Evolutionary conservation across 2,329 filamentous ascomycete genomes (phyloP), one percentile per base, ranked within the genome.

Genomic region (Sporothrix inflata): DNA sequence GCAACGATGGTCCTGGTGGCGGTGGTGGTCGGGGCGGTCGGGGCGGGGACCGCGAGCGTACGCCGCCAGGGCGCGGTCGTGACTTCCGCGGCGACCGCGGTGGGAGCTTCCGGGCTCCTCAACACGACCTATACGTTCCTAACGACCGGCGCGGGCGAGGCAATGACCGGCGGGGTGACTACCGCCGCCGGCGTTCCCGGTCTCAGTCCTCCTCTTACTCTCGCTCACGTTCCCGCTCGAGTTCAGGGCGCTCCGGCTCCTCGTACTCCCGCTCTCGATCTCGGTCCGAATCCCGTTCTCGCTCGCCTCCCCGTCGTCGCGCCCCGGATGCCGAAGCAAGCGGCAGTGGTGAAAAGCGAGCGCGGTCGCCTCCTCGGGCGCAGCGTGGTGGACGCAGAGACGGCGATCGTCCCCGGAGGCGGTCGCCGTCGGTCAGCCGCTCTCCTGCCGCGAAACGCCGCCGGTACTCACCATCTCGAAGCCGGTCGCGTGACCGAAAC

Each of bases 71-170:
- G 8, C 82, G 84, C 70, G 79, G 80, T 45, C 81, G 83, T 40
- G 83, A 21, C 61, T 78, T 82, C 21, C 79, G 85, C 73, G 82
- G 85, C 74, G 83, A 85, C 21, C 79, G 81, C 12, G 85, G 82
- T 66, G 81, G 81, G 4, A 11, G 38, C 12, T 83, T 80, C 71
- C 77, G 79, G 3, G 42, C 68, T 7, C 73, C 75, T 24, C 75
- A 74, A 5, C 81, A 86, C 65, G 87, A 89, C 74, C 84, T 84
- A 73, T 87, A 90, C 73, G 82, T 87, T 47, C 87, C 87, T 1
- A 81, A 84, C 74, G 83, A 82, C n/a, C 81, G 81, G 66, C 83
- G 83, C 61, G 79, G 75, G 7, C 75, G 79, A 8, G 78, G 78
- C 30, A 79, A 80, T 21, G 82, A 80, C 16, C 78, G 81, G 19